A percentile compares a stretch with the other conserved stretches of the same genome.
phyloP scores from a whole-genome alignment of 1,139 yeast species.

The Lodderomyces margitis region DNA sequence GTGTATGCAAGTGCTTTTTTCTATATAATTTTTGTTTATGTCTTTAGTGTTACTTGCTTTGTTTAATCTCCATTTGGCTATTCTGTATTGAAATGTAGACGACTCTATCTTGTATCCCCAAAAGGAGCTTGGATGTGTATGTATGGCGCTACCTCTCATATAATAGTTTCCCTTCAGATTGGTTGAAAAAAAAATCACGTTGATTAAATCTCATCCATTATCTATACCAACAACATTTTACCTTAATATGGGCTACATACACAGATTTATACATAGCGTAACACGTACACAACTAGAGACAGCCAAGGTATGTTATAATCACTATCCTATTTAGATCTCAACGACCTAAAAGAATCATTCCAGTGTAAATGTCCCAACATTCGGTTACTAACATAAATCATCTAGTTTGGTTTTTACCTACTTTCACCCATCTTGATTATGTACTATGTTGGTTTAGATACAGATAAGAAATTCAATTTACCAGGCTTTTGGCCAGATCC shows the following conservation, averaged over 20 bases:
- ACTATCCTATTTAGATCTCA: no score
- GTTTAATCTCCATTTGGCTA: no score
- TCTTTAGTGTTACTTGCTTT: no score
- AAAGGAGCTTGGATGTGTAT: no score
- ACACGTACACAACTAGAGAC: constrained; percentile 68
- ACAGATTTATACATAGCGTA: constrained; percentile 33
- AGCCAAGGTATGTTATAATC: constrained; percentile 49
- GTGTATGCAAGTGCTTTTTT: no score
- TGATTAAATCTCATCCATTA: neutral
- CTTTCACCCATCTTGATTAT: constrained; percentile 83
- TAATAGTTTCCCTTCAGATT: no score
- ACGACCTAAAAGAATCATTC: neutral
- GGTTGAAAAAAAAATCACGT: neutral
- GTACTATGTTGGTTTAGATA: constrained; percentile 89
- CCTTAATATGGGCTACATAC: constrained; percentile 7
- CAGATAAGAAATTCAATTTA: constrained; percentile 82
- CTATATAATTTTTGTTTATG: no score
- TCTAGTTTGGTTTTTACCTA: constrained; percentile 77
- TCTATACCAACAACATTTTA: neutral
- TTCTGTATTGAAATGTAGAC: no score
- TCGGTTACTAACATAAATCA: constrained; percentile 20
- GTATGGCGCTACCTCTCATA: no score
- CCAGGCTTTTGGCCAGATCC: constrained; percentile 99
- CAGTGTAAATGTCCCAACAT: no score
- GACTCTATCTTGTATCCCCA: no score